Base-by-base conservation (phyloP, 306 rosid genomes). In the Malus orientalis region DNA sequence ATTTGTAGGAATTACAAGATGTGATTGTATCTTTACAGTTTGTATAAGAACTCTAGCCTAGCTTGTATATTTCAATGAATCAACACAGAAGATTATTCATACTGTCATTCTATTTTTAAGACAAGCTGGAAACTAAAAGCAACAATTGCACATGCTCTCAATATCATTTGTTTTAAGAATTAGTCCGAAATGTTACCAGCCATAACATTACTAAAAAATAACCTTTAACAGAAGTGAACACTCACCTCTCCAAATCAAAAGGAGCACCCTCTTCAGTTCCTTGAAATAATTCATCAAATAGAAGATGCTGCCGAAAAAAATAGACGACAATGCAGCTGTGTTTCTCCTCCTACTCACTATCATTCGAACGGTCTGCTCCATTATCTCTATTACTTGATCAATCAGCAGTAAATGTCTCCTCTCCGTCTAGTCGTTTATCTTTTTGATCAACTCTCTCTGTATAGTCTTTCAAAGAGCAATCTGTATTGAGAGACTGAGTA, bases 241-340 rank as follows among this genome's bases (percentile, higher is more conserved):
- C 68, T 78, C 77, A 90, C 98, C 98, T 95, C 84, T 95, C 98
- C 88, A 90, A 76, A 89, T 92, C 92, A 82, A 95, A 92, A 76
- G 92, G 98, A 72, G 97, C 74, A 53, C 98, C 98, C 77, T 95
- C 97, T 69, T 90, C 96, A 9, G 97, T 92, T 86, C 98, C 97
- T 84, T 95, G 97, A 87, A 95, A 95, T 82, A 92, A 83, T 60
- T 89, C 93, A 67, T 95, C 98, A 82, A 82, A 92, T 89, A 77
- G 97, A 82, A 78, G 97, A 81, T 77, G 96, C 93, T 70, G 97
- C 96, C 78, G 78, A 89, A 76, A 95, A 92, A 83, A 81, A 87
- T 40, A 95, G 86, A 78, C 90, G 69, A 83, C 97, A 92, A 74
- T 89, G 54, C 54, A 15, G 54, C 54, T 49, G 19, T 49, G 16